Base-by-base conservation (phyloP, 371 early-diverging fungal genomes). In the Zopfochytrium polystomum region DNA sequence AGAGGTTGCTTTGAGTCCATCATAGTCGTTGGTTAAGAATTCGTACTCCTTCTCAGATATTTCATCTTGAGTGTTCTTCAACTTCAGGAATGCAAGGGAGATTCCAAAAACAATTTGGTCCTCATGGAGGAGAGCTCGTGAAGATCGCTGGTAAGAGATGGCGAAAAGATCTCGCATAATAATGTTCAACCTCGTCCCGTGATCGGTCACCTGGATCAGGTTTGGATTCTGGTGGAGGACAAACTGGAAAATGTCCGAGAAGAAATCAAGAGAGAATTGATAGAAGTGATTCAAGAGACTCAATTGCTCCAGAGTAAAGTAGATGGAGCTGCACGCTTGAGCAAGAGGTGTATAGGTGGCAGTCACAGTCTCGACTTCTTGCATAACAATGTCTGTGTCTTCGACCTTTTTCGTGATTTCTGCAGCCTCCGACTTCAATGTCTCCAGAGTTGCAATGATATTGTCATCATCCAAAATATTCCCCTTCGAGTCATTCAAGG, bases 211-310 rank as follows among this genome's bases (percentile, higher is more conserved):
- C 22, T 81, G 83, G 43, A 81, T 76, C 55, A 94, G 80, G 29
- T 82, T 81, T 3, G 78, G 60, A 66, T 95, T 93, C 23, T 84
- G 80, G 66, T 89, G 89, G 7, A 98, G 79, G 0, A 93, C 88
- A 63, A 74, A 84, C 65, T 89, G 80, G 82, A 98, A 97, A 56
- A 97, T 93, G 52, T 90, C 88, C 59, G 90, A 84, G 76, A 98
- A 98, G 78, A 93, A 96, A 65, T 92, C 93, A 45, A 98, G 86
- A 23, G 98, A 95, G 80, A 98, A 96, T 75, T 96, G 96, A 71
- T 98, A 98, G 76, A 95, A 96, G 74, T 91, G 88, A 61, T 97
- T 82, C 48, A 98, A 71, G 52, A 82, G 71, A 57, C 89, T 81
- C 52, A 98, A 82, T 65, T 95, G 95, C 62, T 98, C 98, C 84